A percentile compares a stretch with the other conserved stretches of the same genome.
Evolutionary conservation across 805 yeast species (phyloP).

Genomic region (Ogataea salicorniae): DNA sequence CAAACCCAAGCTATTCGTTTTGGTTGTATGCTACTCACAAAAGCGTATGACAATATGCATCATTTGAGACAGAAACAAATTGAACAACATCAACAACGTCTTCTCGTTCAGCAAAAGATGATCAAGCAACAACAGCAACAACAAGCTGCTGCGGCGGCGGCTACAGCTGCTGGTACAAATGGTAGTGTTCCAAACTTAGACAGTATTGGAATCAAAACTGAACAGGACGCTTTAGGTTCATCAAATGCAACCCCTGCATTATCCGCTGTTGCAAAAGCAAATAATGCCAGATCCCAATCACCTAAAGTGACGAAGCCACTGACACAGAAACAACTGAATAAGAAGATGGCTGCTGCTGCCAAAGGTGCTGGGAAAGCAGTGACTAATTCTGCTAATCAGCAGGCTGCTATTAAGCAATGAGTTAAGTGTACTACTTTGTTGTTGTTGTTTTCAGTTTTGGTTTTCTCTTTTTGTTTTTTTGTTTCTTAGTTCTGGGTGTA

Average conservation of each 20-base stretch:
- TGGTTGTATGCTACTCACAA: conserved; percentile 85
- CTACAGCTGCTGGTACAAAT: neutral
- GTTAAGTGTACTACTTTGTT: no score
- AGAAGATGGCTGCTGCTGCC: conserved; percentile 1
- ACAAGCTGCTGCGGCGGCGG: conserved; percentile 20
- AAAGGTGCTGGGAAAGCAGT: neutral
- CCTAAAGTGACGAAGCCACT: conserved; percentile 3
- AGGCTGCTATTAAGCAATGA: no score
- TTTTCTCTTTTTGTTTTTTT: no score
- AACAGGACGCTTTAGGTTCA: neutral
- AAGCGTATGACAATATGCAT: conserved; percentile 82
- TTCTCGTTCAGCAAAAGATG: conserved; percentile 25
- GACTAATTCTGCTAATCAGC: neutral
- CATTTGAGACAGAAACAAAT: conserved; percentile 65
- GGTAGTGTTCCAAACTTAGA: neutral
- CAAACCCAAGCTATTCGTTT: conserved; percentile 87
- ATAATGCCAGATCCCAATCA: conserved; percentile 4
- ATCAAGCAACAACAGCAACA: conserved; percentile 30
- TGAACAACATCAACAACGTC: conserved; percentile 33
- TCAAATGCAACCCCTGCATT: neutral
- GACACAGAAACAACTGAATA: conserved; percentile 4
- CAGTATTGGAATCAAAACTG: neutral
- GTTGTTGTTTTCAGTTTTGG: no score
- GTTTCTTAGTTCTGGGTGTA: no score
- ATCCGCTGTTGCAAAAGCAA: conserved; percentile 2